Conservation (phyloP, 345 rosid genomes). For the Ceriops decandra region DNA sequence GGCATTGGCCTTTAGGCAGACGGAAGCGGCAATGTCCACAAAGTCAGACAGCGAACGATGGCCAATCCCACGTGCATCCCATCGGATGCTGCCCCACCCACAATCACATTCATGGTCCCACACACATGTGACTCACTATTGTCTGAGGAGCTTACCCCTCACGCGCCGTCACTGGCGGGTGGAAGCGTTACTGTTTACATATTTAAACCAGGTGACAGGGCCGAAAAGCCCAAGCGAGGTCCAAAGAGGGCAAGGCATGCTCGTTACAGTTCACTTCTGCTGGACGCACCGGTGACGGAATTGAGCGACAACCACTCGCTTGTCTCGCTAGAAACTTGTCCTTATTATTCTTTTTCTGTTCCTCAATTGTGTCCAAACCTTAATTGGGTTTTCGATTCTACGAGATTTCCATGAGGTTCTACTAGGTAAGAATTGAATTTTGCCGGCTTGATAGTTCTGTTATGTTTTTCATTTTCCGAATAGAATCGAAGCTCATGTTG, state of each 20-base stretch:
- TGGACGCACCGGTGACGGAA: conserved; percentile 35
- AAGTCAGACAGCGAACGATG: too few relatives aligned
- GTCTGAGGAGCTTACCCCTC: conserved; percentile 1
- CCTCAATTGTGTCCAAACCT: conserved; percentile 17
- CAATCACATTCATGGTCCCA: conserved; percentile 15
- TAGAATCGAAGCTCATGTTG: too few relatives aligned
- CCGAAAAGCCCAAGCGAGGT: conserved; percentile 1
- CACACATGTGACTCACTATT: background rate
- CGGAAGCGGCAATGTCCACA: too few relatives aligned
- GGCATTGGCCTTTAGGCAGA: too few relatives aligned
- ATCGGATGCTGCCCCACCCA: background rate
- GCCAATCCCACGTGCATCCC: conserved; percentile 28
- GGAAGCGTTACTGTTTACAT: conserved; percentile 18
- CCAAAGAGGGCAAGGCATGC: conserved; percentile 23
- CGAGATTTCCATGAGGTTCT: conserved; percentile 23
- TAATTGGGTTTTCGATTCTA: conserved; percentile 6
- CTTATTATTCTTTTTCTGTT: conserved; percentile 12
- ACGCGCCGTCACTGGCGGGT: conserved; percentile 19
- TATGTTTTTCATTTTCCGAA: background rate
- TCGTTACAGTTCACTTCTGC: conserved; percentile 36
- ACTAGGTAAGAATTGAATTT: conserved; percentile 31
- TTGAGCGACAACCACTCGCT: conserved; percentile 1
- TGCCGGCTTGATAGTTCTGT: conserved; percentile 12
- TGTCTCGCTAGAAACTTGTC: conserved; percentile 12
- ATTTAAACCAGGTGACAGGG: conserved; percentile 6